Base-by-base conservation (phyloP, 2,329 filamentous ascomycete species). In the Diaporthe citrichinensis region DNA sequence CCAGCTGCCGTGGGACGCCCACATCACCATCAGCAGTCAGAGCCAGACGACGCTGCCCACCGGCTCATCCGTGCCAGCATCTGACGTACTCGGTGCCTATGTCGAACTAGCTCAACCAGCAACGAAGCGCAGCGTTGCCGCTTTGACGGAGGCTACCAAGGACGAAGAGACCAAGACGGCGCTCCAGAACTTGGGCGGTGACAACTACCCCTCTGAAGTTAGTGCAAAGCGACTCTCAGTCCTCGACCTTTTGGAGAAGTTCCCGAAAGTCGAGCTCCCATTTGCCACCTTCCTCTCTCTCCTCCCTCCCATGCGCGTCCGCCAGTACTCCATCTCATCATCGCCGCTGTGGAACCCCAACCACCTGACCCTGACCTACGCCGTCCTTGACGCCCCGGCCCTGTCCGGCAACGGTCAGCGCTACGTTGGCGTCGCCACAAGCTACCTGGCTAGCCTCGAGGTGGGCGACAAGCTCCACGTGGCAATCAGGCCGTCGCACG, bases 51-150 rank as follows among this genome's bases (percentile, higher is more conserved):
- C 86, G 0, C 85, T 93, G 28, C 91, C 92, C 0, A 88, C 88
- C 0, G 85, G 87, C 41, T 83, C 85, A 4, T 88, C 90, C 0
- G 85, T 94, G 2, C 90, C 92, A 0, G 92, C 92, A 0, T 86
- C 87, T 9, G 90, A 92, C 75, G 85, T 95, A 1, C 87, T 95
- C 12, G 88, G 90, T 3, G 91, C 91, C 1, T 95, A 94, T 77
- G 90, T 95, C 4, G 94, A 95, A 81, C 87, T 95, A 2, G 89
- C 89, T 3, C 92, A 93, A 78, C 92, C 93, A 0, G 93, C 92
- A 1, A 94, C 92, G 3, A 93, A 91, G 82, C 46, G 77, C 9
- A 76, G 89, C 76, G 77, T 91, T 17, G 81, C 84, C 17, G 83
- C 87, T 2, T 81, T 92, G 15, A 83, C 87, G 2, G 88, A 89